Percentiles rank a stretch among this genome's conserved stretches.
phyloP scores from a whole-genome alignment of 2,329 filamentous ascomycete species.

The Huntiella bhutanensis region DNA sequence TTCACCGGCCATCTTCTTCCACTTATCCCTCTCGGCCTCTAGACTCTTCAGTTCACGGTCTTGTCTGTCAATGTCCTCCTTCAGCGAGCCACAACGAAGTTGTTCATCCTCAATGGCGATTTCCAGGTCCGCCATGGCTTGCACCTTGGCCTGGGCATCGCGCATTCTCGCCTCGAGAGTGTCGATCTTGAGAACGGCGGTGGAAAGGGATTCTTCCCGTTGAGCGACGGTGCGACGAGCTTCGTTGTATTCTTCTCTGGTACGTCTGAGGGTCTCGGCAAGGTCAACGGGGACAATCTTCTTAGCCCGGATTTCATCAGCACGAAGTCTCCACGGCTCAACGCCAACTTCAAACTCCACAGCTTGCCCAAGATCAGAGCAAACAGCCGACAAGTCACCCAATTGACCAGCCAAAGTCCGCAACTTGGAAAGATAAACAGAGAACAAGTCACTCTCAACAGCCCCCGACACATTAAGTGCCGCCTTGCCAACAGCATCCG shows the following conservation, averaged over 20 bases:
- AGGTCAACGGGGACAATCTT: slow-evolving; percentile 66
- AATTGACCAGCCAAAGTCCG: slow-evolving; percentile 44
- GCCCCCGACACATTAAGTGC: slow-evolving; percentile 22
- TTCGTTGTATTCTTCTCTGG: slow-evolving; percentile 66
- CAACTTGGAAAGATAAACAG: slow-evolving; percentile 47
- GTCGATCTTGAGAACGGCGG: slow-evolving; percentile 80
- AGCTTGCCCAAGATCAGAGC: slow-evolving; percentile 51
- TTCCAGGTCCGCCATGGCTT: slow-evolving; percentile 48
- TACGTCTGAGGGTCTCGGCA: slow-evolving; percentile 63
- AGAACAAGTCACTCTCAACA: slow-evolving; percentile 50
- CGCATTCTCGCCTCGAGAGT: slow-evolving; percentile 75
- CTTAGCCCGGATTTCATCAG: slow-evolving; percentile 62
- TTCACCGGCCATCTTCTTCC: slow-evolving; percentile 51
- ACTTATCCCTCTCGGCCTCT: slow-evolving; percentile 48
- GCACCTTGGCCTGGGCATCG: slow-evolving; percentile 61
- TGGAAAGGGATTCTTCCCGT: slow-evolving; percentile 68
- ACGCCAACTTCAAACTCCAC: slow-evolving; percentile 59
- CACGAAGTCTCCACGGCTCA: slow-evolving; percentile 68
- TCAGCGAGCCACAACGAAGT: slow-evolving; percentile 31
- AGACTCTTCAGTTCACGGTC: slow-evolving; percentile 46
- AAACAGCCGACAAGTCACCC: slow-evolving; percentile 50
- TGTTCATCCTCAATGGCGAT: slow-evolving; percentile 34
- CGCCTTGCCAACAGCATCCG: slow-evolving; percentile 40
- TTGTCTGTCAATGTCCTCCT: slow-evolving; percentile 47
- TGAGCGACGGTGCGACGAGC: slow-evolving; percentile 52